Evolutionary conservation across 2,329 filamentous ascomycete genomes (phyloP), one percentile per base, ranked within the genome.

Genomic region (Cytospora piceae): DNA sequence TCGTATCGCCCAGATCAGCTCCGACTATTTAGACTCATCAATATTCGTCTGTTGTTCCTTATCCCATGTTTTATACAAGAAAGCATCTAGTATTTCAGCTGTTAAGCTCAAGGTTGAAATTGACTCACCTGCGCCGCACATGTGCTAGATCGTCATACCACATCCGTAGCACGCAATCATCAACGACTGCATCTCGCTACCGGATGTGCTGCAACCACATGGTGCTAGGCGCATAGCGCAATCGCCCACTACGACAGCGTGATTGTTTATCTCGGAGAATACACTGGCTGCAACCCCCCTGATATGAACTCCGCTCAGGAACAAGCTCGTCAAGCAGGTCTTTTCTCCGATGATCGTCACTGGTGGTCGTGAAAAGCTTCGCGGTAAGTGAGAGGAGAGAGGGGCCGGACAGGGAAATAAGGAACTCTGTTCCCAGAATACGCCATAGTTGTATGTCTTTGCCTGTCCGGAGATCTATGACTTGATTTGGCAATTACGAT

Each of bases 171-270:
- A 62, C 60, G 60, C 51, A 53, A 62, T 62, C 12, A 37, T 1
- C 52, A 20, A 37, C 22, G 37, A 7, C 59, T 34, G 52, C 51
- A 27, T n/a, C 4, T 56, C 24, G 37, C 14, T 62, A 62, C 55
- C 52, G 32, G 37, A 6, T 9, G 29, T 11, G 17, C 32, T 39
- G 49, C 60, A 64, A 60, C 27, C 24, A 14, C 27, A 52, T 29
- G 11, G 12, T 34, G 57, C 39, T 54, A 39, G 17, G 39, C 51
- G 31, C 27, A 54, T 59, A 64, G 60, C 63, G 63, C 63, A 64
- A 64, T 64, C 31, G 57, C 57, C 57, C 63, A 61, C 63, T 22
- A 20, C 17, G n/a, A 29, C 57, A 60, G 57, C 63, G 63, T 64
- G 63, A 64, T 64, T 15, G 34, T 17, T 2, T 49, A 55, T 37